Conservation (phyloP, 305 asterid genomes). For the Fraxinus floribunda region DNA sequence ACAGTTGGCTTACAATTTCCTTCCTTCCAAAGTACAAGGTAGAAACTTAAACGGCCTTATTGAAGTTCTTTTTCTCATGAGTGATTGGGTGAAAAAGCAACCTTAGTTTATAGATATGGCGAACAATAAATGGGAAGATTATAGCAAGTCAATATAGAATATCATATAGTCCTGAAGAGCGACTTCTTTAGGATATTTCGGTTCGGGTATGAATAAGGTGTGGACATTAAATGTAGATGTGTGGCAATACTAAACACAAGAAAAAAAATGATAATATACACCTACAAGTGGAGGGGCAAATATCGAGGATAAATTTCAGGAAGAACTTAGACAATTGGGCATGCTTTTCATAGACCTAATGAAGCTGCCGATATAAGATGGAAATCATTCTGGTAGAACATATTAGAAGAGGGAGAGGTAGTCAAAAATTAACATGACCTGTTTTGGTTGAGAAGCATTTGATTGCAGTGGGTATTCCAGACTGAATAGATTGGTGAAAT, state of each 20-base stretch:
- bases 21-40: not conserved
- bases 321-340: not conserved
- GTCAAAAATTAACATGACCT: not conserved
- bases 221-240: not conserved
- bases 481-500: not conserved
- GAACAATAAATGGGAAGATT: not conserved
- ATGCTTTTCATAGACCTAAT: not conserved
- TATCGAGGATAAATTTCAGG: not conserved
- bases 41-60: not conserved
- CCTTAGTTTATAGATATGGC: not conserved
- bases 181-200: not conserved
- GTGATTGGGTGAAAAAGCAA: not conserved
- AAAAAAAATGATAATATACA: not conserved
- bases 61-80: not conserved
- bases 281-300: not conserved
- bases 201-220: not conserved
- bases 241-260: not conserved
- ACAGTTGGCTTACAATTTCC: not conserved
- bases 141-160: not conserved
- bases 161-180: not conserved
- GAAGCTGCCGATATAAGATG: not conserved
- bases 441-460: not conserved
- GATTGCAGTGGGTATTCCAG: not conserved
- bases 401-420: not conserved
- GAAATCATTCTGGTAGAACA: not conserved